Conservation (phyloP, 306 rosid genomes). For the Rubus idaeus region DNA sequence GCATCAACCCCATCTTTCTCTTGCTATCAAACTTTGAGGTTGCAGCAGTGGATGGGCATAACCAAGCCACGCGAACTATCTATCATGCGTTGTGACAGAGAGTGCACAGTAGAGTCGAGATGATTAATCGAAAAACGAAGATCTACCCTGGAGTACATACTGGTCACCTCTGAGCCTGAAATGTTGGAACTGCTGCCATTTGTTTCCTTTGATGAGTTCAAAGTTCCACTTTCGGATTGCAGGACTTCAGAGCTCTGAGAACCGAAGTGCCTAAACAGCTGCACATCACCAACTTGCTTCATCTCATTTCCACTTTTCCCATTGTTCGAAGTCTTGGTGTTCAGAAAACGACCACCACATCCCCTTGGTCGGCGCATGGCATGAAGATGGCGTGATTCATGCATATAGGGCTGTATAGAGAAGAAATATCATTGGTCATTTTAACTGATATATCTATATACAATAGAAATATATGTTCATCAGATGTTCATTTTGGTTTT, state of each 20-base stretch:
- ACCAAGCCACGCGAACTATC: constrained; percentile 47
- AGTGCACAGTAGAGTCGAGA: constrained; percentile 45
- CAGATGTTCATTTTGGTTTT: neutral
- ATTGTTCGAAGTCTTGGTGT: constrained; percentile 39
- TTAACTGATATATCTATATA: too few species aligned
- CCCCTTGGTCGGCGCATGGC: constrained; percentile 96
- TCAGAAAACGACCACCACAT: constrained; percentile 89
- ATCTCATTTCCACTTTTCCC: constrained; percentile 29
- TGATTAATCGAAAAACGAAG: constrained; percentile 49
- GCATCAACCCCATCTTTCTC: constrained; percentile 40
- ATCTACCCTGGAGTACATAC: constrained; percentile 56
- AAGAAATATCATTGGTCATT: constrained; percentile 10
- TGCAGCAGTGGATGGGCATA: constrained; percentile 64
- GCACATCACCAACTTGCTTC: constrained; percentile 34
- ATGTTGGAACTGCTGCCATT: constrained; percentile 59
- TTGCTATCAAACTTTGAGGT: constrained; percentile 60
- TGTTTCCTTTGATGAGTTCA: constrained; percentile 66
- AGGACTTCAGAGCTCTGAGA: constrained; percentile 68
- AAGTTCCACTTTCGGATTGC: constrained; percentile 67
- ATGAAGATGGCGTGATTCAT: constrained; percentile 93
- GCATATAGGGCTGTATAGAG: constrained; percentile 84
- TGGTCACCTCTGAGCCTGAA: constrained; percentile 77
- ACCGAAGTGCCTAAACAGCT: constrained; percentile 40
- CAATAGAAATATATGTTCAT: too few species aligned
- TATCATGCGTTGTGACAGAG: constrained; percentile 52